Base-by-base conservation (phyloP, 306 rosid genomes). In the Fragaria vesca region DNA sequence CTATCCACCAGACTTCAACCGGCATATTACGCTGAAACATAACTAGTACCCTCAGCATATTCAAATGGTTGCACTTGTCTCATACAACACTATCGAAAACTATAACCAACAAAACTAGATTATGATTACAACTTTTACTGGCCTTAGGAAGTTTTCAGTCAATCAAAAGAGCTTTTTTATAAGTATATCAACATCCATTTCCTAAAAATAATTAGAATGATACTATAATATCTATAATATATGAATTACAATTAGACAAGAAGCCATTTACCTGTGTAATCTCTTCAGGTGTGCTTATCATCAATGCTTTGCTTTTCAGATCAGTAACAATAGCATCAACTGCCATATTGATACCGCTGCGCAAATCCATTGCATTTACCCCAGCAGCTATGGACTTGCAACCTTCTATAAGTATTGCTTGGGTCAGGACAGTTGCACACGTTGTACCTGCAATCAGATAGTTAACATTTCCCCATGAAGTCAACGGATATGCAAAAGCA, bases 331-430 rank as follows among this genome's bases (percentile, higher is more conserved):
- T 91, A 83, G 96, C 93, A 83, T 91, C 91, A 66, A 92, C 96
- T 48, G 98, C 98, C 84, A 75, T 85, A 77, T 91, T 95, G 80
- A 95, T 91, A 82, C 98, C 98, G 62, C 73, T 81, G 12, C 97
- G 92, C 76, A 95, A 85, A 80, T 95, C 98, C 97, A 95, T 95
- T 76, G 85, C 97, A 86, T 87, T 95, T 69, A 90, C 89, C 70
- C 98, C 98, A 5, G 96, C 91, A 83, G 98, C 97, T 82, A 91
- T 78, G 54, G 98, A 93, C 82, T 92, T 92, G 84, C 97, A 92
- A 61, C 98, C 97, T 87, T 92, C 97, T 2, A 62, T 84, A 70
- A 95, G 97, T 83, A 95, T 91, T 73, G 98, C 97, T 86, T 91
- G 97, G 66, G 97, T 89, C 79, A 95, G 80, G 81, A 95, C 93